phyloP scores from a whole-genome alignment of 2,329 filamentous ascomycete genomes.

The Fusarium guadeloupense region DNA sequence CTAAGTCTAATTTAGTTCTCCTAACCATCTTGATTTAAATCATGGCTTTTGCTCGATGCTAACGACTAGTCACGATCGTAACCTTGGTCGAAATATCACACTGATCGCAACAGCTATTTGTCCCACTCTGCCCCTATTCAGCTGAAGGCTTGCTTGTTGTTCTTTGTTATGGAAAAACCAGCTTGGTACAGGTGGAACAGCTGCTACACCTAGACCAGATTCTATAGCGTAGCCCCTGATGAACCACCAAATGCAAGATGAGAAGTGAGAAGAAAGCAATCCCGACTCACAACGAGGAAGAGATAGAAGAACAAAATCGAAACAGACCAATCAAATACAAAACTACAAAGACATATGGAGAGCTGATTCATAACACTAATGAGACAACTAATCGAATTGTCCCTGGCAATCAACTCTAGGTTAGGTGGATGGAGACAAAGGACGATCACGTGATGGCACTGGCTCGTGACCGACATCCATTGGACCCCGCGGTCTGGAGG shows the following conservation, averaged over 20 bases:
- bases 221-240: too few species aligned
- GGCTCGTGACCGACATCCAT: conserved; percentile 34
- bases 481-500: conserved; percentile 41
- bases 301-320: too few species aligned
- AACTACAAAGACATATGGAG: too few species aligned
- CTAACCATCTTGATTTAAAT: not conserved
- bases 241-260: too few species aligned
- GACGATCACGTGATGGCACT: conserved; percentile 27
- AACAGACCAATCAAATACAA: too few species aligned
- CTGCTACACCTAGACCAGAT: too few species aligned
- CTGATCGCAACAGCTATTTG: not conserved
- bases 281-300: too few species aligned
- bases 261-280: too few species aligned
- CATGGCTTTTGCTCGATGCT: not conserved
- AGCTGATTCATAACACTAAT: too few species aligned
- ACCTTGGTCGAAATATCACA: not conserved
- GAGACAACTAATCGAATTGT: too few species aligned
- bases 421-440: not conserved
- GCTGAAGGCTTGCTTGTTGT: not conserved
- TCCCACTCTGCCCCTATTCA: not conserved
- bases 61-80: not conserved
- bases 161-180: not conserved
- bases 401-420: not conserved
- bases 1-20: too few species aligned
- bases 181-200: too few species aligned